These are phyloP conservation scores for Penicillium cinerascens DNA, from an alignment of 495 filamentous ascomycete species.

Conservation along the genomic window DNA sequence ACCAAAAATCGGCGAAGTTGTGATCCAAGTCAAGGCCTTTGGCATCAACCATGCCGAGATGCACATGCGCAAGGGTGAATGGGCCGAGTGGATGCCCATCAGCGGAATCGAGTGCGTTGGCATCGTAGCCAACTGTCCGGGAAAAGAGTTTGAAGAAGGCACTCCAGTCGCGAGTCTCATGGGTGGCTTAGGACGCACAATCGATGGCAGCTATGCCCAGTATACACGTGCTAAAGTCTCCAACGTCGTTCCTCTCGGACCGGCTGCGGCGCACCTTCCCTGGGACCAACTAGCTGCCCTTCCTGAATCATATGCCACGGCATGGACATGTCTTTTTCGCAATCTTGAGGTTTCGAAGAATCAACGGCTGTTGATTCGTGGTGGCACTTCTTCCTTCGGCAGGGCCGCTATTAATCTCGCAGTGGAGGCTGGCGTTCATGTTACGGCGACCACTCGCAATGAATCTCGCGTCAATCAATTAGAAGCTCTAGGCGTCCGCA, in stretches of 20 bases:
- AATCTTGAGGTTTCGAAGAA: constrained; percentile 32
- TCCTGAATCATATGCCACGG: constrained; percentile 42
- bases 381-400: constrained; percentile 42
- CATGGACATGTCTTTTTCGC: constrained; percentile 42
- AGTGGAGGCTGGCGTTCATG: constrained; percentile 28
- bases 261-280: constrained; percentile 12
- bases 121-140: constrained; percentile 34
- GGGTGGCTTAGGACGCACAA: constrained; percentile 42
- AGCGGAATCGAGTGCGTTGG: constrained; percentile 48
- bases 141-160: constrained; percentile 31
- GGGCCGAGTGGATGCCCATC: constrained; percentile 43
- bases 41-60: constrained; percentile 51
- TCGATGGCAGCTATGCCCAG: constrained; percentile 40
- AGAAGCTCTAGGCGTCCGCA: constrained; percentile 26
- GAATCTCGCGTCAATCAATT: constrained; percentile 26
- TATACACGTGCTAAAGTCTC: constrained; percentile 29
- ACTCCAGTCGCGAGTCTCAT: constrained; percentile 38
- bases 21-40: constrained; percentile 43
- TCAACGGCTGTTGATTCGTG: constrained; percentile 39
- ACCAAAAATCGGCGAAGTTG: constrained; percentile 27
- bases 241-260: constrained; percentile 36
- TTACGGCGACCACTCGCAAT: constrained; percentile 39
- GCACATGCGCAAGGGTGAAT: constrained; percentile 52
- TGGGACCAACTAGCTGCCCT: constrained; percentile 44
- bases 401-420: constrained; percentile 45